Base-by-base conservation (phyloP, 495 filamentous ascomycete species). In the Penicillium verhagenii region DNA sequence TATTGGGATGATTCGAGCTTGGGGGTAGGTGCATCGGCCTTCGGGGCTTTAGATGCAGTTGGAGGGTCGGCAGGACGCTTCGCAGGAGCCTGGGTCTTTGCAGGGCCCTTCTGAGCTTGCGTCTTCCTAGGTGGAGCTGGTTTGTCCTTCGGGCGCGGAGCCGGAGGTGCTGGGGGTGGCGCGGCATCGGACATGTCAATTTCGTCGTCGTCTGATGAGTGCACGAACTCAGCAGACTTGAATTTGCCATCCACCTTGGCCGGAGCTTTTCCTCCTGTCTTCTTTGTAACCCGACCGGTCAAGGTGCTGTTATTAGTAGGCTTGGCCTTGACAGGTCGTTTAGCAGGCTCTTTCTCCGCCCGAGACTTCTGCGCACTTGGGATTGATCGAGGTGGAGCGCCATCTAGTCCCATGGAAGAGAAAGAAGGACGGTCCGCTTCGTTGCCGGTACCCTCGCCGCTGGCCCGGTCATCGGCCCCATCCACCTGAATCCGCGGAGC, bases 131-230 rank as follows among this genome's bases (percentile, higher is more conserved):
- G 50, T 16, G 44, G 42, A 25, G 50, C 51, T 9, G 45, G 26
- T 24, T 65, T 63, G 29, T 47, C 52, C 24, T 58, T 58, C 25
- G 61, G 51, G 45, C 58, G 60, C 16, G 51, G 47, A 19, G 52
- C 44, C 1, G 61, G 52, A n/a, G 69, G 57, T 24, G 50, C 52
- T 6, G 57, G 18, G 23, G 65, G 51, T 13, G 72, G 59, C 37
- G 54, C 49, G 16, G 56, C 68, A 50, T 79, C 73, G n/a, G 69
- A 69, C 65, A 79, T 72, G 33, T 82, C 82, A 24, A 71, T 70
- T 52, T 84, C 82, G 11, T 89, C 87, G 16, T 89, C 88, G 59
- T 90, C 87, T 0, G 90, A 93, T 55, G 90, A 85, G 42, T 84
- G 73, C 14, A 95, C 82, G 54, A 86, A 87, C 70, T 93, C 88